These are phyloP conservation scores for Solanum gandarillasii DNA, from an alignment of 257 asterid genomes.

Conservation along the genomic window DNA sequence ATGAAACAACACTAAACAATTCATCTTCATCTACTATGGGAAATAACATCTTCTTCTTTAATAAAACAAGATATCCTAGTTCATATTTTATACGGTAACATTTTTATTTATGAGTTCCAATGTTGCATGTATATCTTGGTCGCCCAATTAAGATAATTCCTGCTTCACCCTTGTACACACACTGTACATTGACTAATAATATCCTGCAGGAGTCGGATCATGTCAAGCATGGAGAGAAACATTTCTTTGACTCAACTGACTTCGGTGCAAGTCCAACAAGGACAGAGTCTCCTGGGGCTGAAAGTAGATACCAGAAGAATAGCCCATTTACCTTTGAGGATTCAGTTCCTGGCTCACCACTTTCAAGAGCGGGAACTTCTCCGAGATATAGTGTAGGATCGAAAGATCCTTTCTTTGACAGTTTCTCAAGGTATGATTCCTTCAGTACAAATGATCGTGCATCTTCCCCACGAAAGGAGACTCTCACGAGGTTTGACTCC, in stretches of 20 bases:
- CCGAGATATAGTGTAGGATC: conserved; percentile 50
- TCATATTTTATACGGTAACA: background rate
- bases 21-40: background rate
- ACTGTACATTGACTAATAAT: background rate
- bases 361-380: conserved; percentile 60
- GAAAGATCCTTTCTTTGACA: conserved; percentile 52
- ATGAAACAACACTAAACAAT: background rate
- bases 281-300: conserved; percentile 48
- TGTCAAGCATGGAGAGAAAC: conserved; percentile 51
- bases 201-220: conserved; percentile 54
- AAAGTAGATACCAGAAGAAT: conserved; percentile 38
- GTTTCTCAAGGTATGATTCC: conserved; percentile 77
- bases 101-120: background rate
- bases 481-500: conserved; percentile 74
- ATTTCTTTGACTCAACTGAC: conserved; percentile 70
- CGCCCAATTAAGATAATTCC: background rate
- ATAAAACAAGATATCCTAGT: background rate
- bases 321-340: conserved; percentile 65
- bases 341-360: conserved; percentile 66
- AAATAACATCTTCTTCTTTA: background rate
- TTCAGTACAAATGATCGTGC: conserved; percentile 40
- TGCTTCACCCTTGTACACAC: background rate
- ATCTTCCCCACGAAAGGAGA: conserved; percentile 47
- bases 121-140: background rate
- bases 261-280: conserved; percentile 60